Evolutionary conservation across 1,284 basidiomycete species (phyloP).

Genomic region (Tylopilus orsonianus): DNA sequence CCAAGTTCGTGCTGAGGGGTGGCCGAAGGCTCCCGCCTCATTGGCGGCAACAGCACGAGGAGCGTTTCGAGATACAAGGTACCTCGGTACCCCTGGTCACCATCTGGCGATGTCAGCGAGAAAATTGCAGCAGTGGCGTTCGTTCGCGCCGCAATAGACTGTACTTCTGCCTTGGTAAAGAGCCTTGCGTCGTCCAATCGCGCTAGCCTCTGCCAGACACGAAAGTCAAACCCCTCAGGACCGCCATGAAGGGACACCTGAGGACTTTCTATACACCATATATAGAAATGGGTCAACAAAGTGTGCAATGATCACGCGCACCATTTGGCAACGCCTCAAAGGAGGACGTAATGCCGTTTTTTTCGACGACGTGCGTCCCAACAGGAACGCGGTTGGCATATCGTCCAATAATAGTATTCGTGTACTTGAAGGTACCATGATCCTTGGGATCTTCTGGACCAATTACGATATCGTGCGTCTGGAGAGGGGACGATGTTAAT

Average conservation of each 20-base stretch:
- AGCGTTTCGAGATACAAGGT: constrained; percentile 59
- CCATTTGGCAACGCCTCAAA: constrained; percentile 55
- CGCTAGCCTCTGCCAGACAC: constrained; percentile 49
- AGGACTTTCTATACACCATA: constrained; percentile 45
- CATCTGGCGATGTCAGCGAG: constrained; percentile 56
- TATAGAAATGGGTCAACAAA: background rate
- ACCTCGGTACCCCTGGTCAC: constrained; percentile 70
- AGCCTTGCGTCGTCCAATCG: constrained; percentile 45
- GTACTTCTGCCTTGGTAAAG: constrained; percentile 55
- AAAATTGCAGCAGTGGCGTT: constrained; percentile 47
- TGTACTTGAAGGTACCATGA: constrained; percentile 63
- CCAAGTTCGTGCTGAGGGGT: constrained; percentile 53
- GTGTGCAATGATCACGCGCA: constrained; percentile 23
- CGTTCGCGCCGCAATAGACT: constrained; percentile 29
- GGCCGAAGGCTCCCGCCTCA: constrained; percentile 31
- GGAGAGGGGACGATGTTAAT: background rate
- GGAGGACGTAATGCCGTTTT: constrained; percentile 50
- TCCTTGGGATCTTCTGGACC: constrained; percentile 64
- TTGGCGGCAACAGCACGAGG: constrained; percentile 52
- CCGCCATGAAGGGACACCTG: constrained; percentile 74
- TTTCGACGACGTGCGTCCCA: constrained; percentile 51
- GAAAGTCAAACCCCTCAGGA: constrained; percentile 59
- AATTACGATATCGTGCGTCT: constrained; percentile 75
- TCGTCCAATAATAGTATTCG: constrained; percentile 69
- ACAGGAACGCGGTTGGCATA: constrained; percentile 72